Evolutionary conservation across 1,139 yeast genomes (phyloP).

Genomic region (Zygosaccharomyces pseudobailii): DNA sequence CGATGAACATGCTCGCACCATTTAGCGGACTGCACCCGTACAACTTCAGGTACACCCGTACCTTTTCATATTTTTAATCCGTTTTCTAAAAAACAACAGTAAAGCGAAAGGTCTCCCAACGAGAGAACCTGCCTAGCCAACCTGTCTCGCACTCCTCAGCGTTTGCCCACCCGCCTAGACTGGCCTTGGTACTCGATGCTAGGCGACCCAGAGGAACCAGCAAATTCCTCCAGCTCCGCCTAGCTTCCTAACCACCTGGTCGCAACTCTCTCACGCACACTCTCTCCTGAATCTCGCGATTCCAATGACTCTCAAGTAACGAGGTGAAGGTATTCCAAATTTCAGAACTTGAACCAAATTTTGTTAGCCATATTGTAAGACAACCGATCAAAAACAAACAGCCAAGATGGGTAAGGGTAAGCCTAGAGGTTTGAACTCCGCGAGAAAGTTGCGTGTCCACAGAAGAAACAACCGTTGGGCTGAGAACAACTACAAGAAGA

Average conservation of each 20-base stretch:
- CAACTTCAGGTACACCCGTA: no score
- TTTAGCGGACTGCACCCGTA: no score
- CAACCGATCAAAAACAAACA: slow-evolving; percentile 14
- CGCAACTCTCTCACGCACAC: neutral
- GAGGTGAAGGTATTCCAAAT: neutral
- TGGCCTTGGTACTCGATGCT: neutral
- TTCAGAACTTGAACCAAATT: neutral
- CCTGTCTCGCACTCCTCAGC: neutral
- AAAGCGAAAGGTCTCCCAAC: neutral
- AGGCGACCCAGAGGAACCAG: neutral
- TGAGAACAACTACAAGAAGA: slow-evolving; percentile 94
- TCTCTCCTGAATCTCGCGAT: neutral
- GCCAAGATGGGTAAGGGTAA: slow-evolving; percentile 41
- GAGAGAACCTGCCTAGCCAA: neutral
- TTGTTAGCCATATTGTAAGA: neutral
- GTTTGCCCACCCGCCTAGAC: neutral
- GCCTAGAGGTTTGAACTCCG: slow-evolving; percentile 85
- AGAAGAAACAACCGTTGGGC: slow-evolving; percentile 99
- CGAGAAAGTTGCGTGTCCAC: slow-evolving; percentile 99
- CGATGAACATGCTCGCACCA: no score
- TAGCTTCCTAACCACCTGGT: neutral
- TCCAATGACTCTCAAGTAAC: slow-evolving; percentile 2
- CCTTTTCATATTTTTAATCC: no score
- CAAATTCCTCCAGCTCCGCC: neutral
- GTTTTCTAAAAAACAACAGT: no score